phyloP scores from a whole-genome alignment of 768 basidiomycete genomes.

The Boletus tylopilopsis region DNA sequence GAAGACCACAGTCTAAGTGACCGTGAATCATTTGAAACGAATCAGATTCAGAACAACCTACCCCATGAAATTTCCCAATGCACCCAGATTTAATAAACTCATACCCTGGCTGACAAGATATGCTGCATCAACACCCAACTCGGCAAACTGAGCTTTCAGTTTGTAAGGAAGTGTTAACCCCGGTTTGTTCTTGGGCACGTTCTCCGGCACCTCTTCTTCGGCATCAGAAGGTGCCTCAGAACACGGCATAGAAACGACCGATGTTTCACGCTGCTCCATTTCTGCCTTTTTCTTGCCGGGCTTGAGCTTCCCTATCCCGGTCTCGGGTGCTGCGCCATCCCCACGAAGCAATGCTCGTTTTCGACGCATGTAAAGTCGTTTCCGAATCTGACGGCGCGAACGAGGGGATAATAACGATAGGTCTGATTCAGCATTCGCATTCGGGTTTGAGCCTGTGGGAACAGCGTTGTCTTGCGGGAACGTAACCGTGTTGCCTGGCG shows the following conservation, averaged over 20 bases:
- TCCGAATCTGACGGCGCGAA: slow-evolving; percentile 52
- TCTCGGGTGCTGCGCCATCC: slow-evolving; percentile 11
- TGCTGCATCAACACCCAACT: slow-evolving; percentile 43
- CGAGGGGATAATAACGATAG: slow-evolving; percentile 38
- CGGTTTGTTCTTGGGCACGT: slow-evolving; percentile 16
- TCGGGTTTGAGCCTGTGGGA: not conserved
- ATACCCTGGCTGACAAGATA: slow-evolving; percentile 42
- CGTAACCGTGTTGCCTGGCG: not conserved
- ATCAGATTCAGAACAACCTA: slow-evolving; percentile 23
- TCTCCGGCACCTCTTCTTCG: slow-evolving; percentile 7
- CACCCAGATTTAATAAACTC: slow-evolving; percentile 36
- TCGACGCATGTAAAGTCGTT: slow-evolving; percentile 70
- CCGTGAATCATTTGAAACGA: slow-evolving; percentile 1
- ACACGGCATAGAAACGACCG: slow-evolving; percentile 6
- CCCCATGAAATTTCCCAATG: slow-evolving; percentile 39
- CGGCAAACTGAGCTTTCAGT: slow-evolving; percentile 38
- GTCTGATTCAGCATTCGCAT: slow-evolving; percentile 10
- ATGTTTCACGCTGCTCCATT: not conserved
- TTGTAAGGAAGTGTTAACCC: slow-evolving; percentile 47
- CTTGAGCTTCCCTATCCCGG: slow-evolving; percentile 30
- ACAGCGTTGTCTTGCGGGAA: not conserved
- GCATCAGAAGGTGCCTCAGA: slow-evolving; percentile 7
- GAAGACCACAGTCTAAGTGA: slow-evolving; percentile 27
- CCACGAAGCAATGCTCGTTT: slow-evolving; percentile 54
- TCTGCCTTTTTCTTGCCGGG: slow-evolving; percentile 35